Evolutionary conservation across 805 yeast species (phyloP).

Genomic region (Ascoidea tarda): DNA sequence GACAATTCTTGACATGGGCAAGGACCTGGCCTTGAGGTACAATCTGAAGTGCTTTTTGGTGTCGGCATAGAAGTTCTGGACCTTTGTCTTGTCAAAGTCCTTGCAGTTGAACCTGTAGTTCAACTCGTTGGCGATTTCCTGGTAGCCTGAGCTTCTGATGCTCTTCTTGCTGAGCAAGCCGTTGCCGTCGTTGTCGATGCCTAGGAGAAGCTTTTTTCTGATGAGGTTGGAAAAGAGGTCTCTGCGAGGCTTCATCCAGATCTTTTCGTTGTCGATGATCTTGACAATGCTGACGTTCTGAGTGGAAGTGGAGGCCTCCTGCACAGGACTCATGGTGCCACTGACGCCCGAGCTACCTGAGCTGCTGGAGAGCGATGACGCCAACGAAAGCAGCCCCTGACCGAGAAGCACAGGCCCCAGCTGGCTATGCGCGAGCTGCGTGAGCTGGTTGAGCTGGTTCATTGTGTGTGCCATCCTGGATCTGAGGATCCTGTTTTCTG

Average conservation of each 20-base stretch:
- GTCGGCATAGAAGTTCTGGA: background rate
- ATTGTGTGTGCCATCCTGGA: no score
- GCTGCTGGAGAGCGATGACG: no score
- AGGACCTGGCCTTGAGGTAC: background rate
- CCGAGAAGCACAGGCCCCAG: no score
- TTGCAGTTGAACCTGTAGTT: background rate
- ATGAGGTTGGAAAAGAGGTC: background rate
- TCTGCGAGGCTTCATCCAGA: background rate
- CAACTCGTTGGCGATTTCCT: background rate
- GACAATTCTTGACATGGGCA: no score
- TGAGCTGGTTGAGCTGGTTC: no score
- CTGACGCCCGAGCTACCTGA: no score
- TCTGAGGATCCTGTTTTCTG: no score
- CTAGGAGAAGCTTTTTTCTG: background rate
- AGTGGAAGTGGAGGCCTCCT: no score
- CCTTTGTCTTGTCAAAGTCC: background rate
- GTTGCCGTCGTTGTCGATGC: background rate
- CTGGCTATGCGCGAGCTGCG: no score
- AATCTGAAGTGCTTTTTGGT: background rate
- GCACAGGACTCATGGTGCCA: no score
- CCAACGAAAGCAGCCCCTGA: no score
- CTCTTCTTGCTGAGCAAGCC: background rate
- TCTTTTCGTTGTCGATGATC: background rate
- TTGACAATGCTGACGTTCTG: no score
- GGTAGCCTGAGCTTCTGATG: background rate